Evolutionary conservation across 805 yeast genomes (phyloP).

Genomic region (Yarrowia hollandica): DNA sequence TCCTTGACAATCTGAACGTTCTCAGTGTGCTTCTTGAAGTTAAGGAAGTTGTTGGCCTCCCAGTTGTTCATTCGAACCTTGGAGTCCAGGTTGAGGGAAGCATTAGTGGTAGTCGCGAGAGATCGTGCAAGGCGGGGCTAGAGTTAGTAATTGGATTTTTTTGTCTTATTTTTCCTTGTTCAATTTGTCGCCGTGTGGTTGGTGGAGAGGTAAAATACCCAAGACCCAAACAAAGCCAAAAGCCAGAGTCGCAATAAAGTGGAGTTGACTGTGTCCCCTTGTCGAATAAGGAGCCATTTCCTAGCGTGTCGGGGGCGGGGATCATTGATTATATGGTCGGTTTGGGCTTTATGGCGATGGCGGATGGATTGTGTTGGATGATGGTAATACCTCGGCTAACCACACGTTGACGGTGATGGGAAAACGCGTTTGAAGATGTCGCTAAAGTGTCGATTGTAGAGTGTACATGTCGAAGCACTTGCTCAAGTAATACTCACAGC

Average conservation of each 20-base stretch:
- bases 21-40: slow-evolving; percentile 88
- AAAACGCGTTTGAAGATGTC: no score
- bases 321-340: not conserved
- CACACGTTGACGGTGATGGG: no score
- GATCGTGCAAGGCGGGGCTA: slow-evolving; percentile 33
- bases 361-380: no score
- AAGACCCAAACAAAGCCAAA: not conserved
- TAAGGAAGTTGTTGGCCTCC: slow-evolving; percentile 72
- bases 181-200: not conserved
- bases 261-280: no score
- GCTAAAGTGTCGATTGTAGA: no score
- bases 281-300: no score
- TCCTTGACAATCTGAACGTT: slow-evolving; percentile 80
- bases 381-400: no score
- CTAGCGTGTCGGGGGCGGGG: no score
- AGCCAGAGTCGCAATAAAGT: not conserved
- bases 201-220: not conserved
- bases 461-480: no score
- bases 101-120: slow-evolving; percentile 30
- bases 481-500: slow-evolving; percentile 28
- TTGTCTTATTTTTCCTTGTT: not conserved
- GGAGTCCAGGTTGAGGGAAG: slow-evolving; percentile 56
- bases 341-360: no score
- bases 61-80: slow-evolving; percentile 70
- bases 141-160: slow-evolving; percentile 30